Conservation (phyloP, 225 moss, liverwort and hornwort genomes). For the Climacium dendroides region DNA sequence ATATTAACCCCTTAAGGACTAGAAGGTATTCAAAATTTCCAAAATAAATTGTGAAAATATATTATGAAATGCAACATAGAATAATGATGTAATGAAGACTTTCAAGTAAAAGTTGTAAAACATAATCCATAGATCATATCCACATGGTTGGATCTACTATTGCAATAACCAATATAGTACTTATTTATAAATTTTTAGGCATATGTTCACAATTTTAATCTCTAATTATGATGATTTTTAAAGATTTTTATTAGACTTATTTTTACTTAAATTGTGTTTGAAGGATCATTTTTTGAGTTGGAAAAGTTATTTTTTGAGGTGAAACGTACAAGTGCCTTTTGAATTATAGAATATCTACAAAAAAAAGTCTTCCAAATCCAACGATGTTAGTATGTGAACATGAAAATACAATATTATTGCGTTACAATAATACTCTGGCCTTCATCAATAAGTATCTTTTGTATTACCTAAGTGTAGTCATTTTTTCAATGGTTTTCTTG, state of each 20-base stretch:
- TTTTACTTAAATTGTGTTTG: too few relatives aligned
- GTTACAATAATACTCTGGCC: background rate
- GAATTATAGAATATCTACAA: too few relatives aligned
- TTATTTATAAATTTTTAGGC: background rate
- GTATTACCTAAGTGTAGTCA: background rate
- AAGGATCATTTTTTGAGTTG: too few relatives aligned
- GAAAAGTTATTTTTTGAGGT: too few relatives aligned
- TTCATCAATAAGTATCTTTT: background rate
- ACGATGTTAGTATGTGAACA: too few relatives aligned
- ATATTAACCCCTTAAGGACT: background rate
- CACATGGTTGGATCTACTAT: too few relatives aligned
- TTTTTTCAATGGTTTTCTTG: background rate
- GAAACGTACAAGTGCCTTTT: too few relatives aligned
- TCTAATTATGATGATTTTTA: background rate
- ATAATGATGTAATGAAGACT: background rate
- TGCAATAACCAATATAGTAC: background rate
- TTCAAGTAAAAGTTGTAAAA: background rate
- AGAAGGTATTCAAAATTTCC: accelerated
- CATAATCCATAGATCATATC: background rate
- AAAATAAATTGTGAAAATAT: background rate
- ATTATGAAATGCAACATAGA: background rate
- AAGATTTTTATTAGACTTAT: background rate
- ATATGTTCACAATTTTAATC: background rate
- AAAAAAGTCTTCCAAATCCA: too few relatives aligned
- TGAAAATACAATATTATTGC: background rate